Evolutionary conservation across 2,329 filamentous ascomycete species (phyloP).

Genomic region (Stemphylium lycopersici): DNA sequence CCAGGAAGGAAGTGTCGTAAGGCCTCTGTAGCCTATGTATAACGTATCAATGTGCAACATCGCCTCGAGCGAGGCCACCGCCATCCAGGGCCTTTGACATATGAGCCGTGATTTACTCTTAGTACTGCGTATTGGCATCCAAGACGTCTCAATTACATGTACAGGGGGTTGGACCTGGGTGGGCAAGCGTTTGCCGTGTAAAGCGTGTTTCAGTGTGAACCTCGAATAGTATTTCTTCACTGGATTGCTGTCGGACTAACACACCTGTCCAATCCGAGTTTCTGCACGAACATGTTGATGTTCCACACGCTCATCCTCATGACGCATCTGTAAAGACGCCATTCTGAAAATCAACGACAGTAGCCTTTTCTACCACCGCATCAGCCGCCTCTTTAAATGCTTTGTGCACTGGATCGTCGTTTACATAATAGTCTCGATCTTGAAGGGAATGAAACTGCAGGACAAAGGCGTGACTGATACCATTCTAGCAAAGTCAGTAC

Average conservation of each 20-base stretch:
- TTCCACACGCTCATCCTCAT: not conserved
- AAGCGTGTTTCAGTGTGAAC: too few relatives aligned
- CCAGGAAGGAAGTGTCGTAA: not conserved
- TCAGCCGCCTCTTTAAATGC: conserved; percentile 46
- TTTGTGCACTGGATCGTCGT: conserved; percentile 49
- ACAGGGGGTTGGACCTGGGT: too few relatives aligned
- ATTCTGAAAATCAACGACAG: conserved; percentile 51
- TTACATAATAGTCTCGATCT: conserved; percentile 54
- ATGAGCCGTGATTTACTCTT: not conserved
- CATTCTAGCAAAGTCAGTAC: conserved; percentile 54
- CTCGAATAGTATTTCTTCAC: too few relatives aligned
- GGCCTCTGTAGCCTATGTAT: conserved; percentile 6
- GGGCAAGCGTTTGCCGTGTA: too few relatives aligned
- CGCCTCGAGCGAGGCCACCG: not conserved
- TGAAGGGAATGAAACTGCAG: conserved; percentile 49
- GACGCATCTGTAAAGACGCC: conserved; percentile 34
- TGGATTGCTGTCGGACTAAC: too few relatives aligned
- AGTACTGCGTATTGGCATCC: too few relatives aligned
- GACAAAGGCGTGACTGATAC: conserved; percentile 54
- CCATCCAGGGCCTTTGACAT: not conserved
- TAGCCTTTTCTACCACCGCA: conserved; percentile 46
- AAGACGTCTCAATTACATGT: too few relatives aligned
- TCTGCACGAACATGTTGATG: too few relatives aligned
- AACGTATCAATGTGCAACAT: conserved; percentile 13
- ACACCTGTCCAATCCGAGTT: too few relatives aligned